Evolutionary conservation across 169 alveolate genomes (phyloP).

Genomic region (Eimeria tenella): DNA sequence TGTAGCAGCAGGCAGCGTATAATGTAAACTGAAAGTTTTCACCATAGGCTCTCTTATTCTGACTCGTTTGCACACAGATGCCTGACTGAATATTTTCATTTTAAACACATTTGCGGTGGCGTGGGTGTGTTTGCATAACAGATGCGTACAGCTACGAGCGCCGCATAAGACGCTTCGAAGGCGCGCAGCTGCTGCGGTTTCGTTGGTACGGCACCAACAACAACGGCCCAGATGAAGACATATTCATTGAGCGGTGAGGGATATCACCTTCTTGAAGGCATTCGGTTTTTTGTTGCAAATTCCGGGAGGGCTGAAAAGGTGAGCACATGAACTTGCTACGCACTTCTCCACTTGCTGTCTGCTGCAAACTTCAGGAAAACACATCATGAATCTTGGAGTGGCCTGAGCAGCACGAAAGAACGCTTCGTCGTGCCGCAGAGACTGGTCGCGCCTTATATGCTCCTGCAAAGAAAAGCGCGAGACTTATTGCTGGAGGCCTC

Average conservation of each 20-base stretch:
- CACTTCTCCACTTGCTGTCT: slow-evolving; percentile 30
- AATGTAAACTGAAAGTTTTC: too few relatives aligned
- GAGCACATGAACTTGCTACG: too few relatives aligned
- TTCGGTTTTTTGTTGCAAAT: too few relatives aligned
- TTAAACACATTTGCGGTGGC: too few relatives aligned
- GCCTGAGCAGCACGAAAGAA: slow-evolving; percentile 87
- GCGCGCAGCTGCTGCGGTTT: slow-evolving; percentile 87
- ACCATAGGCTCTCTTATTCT: too few relatives aligned
- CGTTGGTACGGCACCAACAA: slow-evolving; percentile 88
- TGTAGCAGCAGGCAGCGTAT: too few relatives aligned
- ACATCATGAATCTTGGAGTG: slow-evolving; percentile 91
- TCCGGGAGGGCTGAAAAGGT: too few relatives aligned
- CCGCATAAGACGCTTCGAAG: slow-evolving; percentile 86
- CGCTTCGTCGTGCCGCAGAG: slow-evolving; percentile 83
- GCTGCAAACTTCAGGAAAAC: slow-evolving; percentile 82
- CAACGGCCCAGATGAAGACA: slow-evolving; percentile 83
- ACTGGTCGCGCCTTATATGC: slow-evolving; percentile 44
- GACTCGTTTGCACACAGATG: too few relatives aligned
- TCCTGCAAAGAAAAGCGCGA: slow-evolving; percentile 51
- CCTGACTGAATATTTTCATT: too few relatives aligned
- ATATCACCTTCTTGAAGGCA: background rate
- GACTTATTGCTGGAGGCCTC: slow-evolving; percentile 61
- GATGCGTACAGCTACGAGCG: slow-evolving; percentile 84
- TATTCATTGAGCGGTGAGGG: slow-evolving; percentile 77
- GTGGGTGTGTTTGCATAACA: background rate